These are phyloP conservation scores for Panicum hallii DNA, from an alignment of 202 grass and related monocot species.

Conservation along the genomic window DNA sequence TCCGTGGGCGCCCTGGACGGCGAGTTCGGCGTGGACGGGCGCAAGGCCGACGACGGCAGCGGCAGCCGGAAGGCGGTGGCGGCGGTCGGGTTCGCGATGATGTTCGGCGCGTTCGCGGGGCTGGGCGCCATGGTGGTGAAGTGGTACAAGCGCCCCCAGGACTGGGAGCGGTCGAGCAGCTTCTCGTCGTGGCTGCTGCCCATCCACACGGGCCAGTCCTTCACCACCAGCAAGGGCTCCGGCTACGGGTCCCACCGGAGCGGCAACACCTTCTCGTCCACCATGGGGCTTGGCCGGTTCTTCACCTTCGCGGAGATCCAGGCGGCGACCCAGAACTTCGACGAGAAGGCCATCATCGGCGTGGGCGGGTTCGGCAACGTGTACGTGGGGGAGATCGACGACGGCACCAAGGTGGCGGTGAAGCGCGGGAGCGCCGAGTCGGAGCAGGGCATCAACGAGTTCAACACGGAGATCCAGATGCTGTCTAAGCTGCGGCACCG, in stretches of 20 bases:
- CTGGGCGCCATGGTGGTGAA: constrained; percentile 81
- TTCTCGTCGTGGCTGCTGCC: constrained; percentile 92
- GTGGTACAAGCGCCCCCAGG: constrained; percentile 78
- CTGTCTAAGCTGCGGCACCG: constrained; percentile 97
- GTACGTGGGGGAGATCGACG: background rate
- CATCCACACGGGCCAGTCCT: constrained; percentile 82
- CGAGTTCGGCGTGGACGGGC: constrained; percentile 83
- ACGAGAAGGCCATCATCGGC: constrained; percentile 78
- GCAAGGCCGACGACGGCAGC: constrained; percentile 55
- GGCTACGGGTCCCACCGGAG: constrained; percentile 68
- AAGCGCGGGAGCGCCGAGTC: constrained; percentile 94
- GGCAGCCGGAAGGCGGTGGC: constrained; percentile 54
- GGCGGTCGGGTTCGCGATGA: constrained; percentile 76
- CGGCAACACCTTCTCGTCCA: constrained; percentile 79
- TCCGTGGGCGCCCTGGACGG: constrained; percentile 75
- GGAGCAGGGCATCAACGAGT: constrained; percentile 95
- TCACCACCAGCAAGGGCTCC: constrained; percentile 57
- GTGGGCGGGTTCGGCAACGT: constrained; percentile 87
- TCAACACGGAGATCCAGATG: constrained; percentile 98
- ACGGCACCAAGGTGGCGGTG: constrained; percentile 74
- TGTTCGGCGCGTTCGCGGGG: constrained; percentile 78
- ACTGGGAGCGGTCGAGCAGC: constrained; percentile 83
- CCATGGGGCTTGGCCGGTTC: constrained; percentile 65
- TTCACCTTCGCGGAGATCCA: constrained; percentile 85
- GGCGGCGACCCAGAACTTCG: constrained; percentile 74